Percentiles rank a stretch among this genome's conserved stretches.
Evolutionary conservation across 805 yeast species (phyloP).

Genomic region (Citeromyces matritensis): DNA sequence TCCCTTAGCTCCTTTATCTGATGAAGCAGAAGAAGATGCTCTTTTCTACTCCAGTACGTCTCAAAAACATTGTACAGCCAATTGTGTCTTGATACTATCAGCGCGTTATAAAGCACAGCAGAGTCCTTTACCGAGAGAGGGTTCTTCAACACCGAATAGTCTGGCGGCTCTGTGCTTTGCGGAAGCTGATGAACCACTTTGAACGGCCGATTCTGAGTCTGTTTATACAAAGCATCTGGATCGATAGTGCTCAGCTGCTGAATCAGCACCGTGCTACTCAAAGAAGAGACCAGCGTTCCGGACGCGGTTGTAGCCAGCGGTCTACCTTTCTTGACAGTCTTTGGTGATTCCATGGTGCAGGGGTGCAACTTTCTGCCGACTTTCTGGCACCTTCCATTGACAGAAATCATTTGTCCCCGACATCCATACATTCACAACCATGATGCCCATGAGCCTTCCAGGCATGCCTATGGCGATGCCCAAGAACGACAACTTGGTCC

Average conservation of each 20-base stretch:
- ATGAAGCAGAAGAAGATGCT: constrained; percentile 7
- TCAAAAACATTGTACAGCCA: constrained; percentile 61
- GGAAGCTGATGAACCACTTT: constrained; percentile 55
- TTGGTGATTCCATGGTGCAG: too few species aligned
- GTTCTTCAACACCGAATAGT: constrained; percentile 41
- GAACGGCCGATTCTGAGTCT: constrained; percentile 36
- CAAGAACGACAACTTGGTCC: not conserved
- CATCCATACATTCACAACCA: too few species aligned
- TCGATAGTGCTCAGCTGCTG: constrained; percentile 14
- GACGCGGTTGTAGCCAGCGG: too few species aligned
- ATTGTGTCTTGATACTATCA: constrained; percentile 57
- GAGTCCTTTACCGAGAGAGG: constrained; percentile 63
- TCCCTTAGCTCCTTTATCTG: constrained; percentile 27
- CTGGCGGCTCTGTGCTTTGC: constrained; percentile 48
- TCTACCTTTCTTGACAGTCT: too few species aligned
- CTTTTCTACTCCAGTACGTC: constrained; percentile 49
- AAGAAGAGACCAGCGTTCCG: too few species aligned
- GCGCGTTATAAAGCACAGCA: constrained; percentile 55
- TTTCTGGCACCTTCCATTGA: too few species aligned
- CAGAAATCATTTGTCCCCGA: too few species aligned
- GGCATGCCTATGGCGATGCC: not conserved
- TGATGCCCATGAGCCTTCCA: too few species aligned
- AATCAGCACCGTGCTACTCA: constrained; percentile 8
- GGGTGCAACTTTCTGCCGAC: too few species aligned
- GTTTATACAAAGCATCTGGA: constrained; percentile 12